Percentiles rank a stretch among this genome's conserved stretches.
Conservation (phyloP, 1,284 basidiomycete species). For the Rhizopogon parksii region DNA sequence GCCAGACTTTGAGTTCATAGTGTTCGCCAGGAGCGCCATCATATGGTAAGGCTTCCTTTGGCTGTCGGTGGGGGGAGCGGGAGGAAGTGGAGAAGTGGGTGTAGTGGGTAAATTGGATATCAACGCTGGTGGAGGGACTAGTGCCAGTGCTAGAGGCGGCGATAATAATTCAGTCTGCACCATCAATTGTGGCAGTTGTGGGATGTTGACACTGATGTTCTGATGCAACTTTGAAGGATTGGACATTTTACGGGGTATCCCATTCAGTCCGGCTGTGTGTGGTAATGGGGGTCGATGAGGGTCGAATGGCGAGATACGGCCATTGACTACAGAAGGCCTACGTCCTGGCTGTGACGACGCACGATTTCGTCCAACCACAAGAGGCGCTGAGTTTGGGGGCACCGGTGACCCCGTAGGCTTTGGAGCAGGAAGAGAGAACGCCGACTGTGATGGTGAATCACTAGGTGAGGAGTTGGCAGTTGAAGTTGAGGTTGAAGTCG, state of each 20-base stretch:
- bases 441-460: slow-evolving; percentile 45
- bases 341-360: slow-evolving; percentile 67
- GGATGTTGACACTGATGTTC: slow-evolving; percentile 30
- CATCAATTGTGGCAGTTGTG: slow-evolving; percentile 38
- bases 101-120: slow-evolving; percentile 57
- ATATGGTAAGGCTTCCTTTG: slow-evolving; percentile 85
- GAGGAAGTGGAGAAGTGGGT: slow-evolving; percentile 68
- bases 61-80: slow-evolving; percentile 62
- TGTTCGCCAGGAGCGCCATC: slow-evolving; percentile 72
- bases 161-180: slow-evolving; percentile 48
- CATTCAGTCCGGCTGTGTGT: slow-evolving; percentile 31
- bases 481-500: slow-evolving; percentile 36
- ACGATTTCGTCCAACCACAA: slow-evolving; percentile 42
- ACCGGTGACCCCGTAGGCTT: slow-evolving; percentile 37
- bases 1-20: slow-evolving; percentile 78
- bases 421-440: slow-evolving; percentile 33
- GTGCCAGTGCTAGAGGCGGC: slow-evolving; percentile 32
- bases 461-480: slow-evolving; percentile 41
- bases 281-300: slow-evolving; percentile 45
- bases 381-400: slow-evolving; percentile 32
- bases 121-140: slow-evolving; percentile 46
- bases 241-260: slow-evolving; percentile 48
- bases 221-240: slow-evolving; percentile 52
- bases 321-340: slow-evolving; percentile 47
- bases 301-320: slow-evolving; percentile 41